These are phyloP conservation scores for Penicillium riverlandense DNA, from an alignment of 495 filamentous ascomycete genomes.

Conservation along the genomic window DNA sequence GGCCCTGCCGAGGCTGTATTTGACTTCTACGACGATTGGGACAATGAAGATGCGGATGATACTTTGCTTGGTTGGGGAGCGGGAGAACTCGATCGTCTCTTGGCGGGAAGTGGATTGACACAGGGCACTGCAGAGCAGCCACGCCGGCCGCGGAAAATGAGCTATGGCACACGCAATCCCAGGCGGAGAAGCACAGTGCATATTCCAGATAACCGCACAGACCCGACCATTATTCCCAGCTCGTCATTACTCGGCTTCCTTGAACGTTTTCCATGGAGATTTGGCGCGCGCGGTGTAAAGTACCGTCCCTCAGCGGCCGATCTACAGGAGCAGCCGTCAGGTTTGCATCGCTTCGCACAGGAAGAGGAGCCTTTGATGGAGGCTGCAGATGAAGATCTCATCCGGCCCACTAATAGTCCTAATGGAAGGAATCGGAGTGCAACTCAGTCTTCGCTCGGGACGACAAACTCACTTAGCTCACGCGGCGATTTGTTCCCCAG, in stretches of 20 bases:
- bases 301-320: constrained; percentile 91
- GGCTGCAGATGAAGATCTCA: constrained; percentile 43
- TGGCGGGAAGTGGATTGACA: constrained; percentile 64
- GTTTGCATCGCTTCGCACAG: constrained; percentile 29
- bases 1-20: constrained; percentile 76
- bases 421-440: constrained; percentile 65
- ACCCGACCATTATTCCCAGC: constrained; percentile 87
- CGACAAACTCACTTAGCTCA: constrained; percentile 85
- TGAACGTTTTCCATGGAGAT: constrained; percentile 74
- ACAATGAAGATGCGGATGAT: constrained; percentile 60
- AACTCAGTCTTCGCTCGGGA: constrained; percentile 74
- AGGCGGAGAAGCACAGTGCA: constrained; percentile 60
- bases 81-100: constrained; percentile 80
- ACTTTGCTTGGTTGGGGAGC: constrained; percentile 66
- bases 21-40: constrained; percentile 99
- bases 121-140: constrained; percentile 54
- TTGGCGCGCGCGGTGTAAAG: constrained; percentile 68
- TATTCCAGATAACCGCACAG: constrained; percentile 51
- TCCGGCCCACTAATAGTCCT: constrained; percentile 14
- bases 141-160: constrained; percentile 73
- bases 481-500: constrained; percentile 90
- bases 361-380: constrained; percentile 73
- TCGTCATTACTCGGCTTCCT: constrained; percentile 83
- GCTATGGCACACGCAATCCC: constrained; percentile 66
- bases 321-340: constrained; percentile 78